Conservation (phyloP, 2,329 filamentous ascomycete genomes). For the Aspergillus neoniger region DNA sequence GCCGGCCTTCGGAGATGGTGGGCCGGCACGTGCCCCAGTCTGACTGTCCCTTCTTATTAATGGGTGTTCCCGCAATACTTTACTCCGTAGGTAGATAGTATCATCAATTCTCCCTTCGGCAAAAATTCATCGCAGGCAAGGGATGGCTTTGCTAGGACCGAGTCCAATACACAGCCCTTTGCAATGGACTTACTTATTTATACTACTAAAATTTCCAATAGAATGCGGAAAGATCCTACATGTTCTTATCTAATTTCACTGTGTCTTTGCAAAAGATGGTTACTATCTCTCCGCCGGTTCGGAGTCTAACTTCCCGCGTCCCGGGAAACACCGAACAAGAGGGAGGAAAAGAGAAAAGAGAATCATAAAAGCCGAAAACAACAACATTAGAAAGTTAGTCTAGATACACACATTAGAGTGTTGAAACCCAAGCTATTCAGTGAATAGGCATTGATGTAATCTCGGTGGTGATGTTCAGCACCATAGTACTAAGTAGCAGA, state of each 20-base stretch:
- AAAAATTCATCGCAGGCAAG: not conserved
- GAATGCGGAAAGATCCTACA: too few relatives aligned
- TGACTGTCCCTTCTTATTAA: conserved; percentile 4
- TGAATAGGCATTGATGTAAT: too few relatives aligned
- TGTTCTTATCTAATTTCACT: not conserved
- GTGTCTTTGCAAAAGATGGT: not conserved
- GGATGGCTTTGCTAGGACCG: not conserved
- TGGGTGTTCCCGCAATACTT: not conserved
- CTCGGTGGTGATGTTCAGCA: too few relatives aligned
- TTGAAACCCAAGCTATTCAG: too few relatives aligned
- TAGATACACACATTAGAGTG: too few relatives aligned
- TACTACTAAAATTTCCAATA: too few relatives aligned
- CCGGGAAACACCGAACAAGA: not conserved
- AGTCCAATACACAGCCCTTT: not conserved
- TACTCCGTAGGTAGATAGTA: too few relatives aligned
- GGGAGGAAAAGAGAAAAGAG: not conserved
- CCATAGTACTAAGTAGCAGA: too few relatives aligned
- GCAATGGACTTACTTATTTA: not conserved
- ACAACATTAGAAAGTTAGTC: not conserved
- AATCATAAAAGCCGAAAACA: not conserved
- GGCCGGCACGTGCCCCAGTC: not conserved
- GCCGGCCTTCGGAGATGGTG: conserved; percentile 8
- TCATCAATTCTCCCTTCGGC: not conserved
- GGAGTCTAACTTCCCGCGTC: conserved; percentile 3
- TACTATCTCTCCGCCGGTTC: conserved; percentile 1